Evolutionary conservation across 768 basidiomycete genomes (phyloP), one percentile per base, ranked within the genome.

Genomic region (Termitomyces sp.): DNA sequence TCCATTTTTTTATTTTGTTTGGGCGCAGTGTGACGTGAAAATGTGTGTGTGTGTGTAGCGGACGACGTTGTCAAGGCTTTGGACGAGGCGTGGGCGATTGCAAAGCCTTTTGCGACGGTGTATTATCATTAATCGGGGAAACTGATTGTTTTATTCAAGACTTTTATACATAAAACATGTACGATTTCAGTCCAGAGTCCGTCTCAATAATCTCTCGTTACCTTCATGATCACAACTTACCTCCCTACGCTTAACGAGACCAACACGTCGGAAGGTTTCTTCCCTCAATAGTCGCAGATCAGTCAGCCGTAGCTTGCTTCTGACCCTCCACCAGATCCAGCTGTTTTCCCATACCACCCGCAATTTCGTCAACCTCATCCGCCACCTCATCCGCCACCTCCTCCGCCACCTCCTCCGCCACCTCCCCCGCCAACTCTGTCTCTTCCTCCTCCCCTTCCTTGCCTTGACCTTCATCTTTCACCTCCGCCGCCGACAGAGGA

Each of bases 351-450:
- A 78, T 68, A 15, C 70, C 66, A 5, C 69, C 69, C 1, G 72
- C 66, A 45, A 78, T 64, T 46, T 65, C 63, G 31, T 72, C 68
- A 15, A 77, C 69, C 54, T 73, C 71, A 31, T 66, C 60, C 60
- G 72, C 61, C 22, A 69, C 39, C 47, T 57, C 61, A 46, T 68
- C 60, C n/a, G n/a, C n/a, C n/a, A n/a, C n/a, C n/a, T n/a, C n/a
- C n/a, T n/a, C n/a, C n/a, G n/a, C n/a, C n/a, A n/a, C n/a, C n/a
- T n/a, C n/a, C n/a, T n/a, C n/a, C n/a, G n/a, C n/a, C n/a, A n/a
- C n/a, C n/a, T n/a, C n/a, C n/a, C n/a, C n/a, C n/a, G n/a, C n/a
- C n/a, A n/a, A n/a, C n/a, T n/a, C n/a, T n/a, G n/a, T n/a, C 28
- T 68, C 60, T 12, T 59, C 51, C 24, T 56, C 52, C 22, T 56